Base-by-base conservation (phyloP, 176 grass and related monocot species). In the Triticum monococcum region DNA sequence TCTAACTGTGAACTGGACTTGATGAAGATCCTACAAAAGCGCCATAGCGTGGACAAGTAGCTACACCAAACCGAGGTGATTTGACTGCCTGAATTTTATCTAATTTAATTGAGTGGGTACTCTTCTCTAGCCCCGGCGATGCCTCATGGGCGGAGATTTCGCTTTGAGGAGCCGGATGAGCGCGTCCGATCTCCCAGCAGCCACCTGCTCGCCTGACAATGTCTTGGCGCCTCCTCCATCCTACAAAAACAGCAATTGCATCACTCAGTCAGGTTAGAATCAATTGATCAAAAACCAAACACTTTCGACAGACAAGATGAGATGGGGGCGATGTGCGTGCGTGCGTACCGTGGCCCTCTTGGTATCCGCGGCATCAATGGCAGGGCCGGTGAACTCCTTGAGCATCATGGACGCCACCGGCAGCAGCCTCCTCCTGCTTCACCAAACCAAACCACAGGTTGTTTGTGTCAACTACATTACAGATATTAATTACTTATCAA, bases 351-450 rank as follows among this genome's bases (percentile, higher is more conserved):
- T 23, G 7, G 13, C 88, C 85, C 45, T 92, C 89, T 80, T 75
- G 0, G 35, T 62, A 67, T 82, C 87, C 33, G 24, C 0, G 0
- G 40, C 36, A 13, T 80, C 88, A 8, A 89, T 80, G 69, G 77
- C 78, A 26, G 54, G 79, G 37, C 74, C 68, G 40, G 50, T 72
- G 23, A 95, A 90, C 31, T 95, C 93, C 82, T 83, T 92, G 24
- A 95, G 82, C 72, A 92, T 54, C 90, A 95, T 92, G 31, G 52
- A 13, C 31, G 90, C 73, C 46, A 59, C 75, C 5, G 93, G 90
- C 75, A 72, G 85, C 54, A 95, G 79, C 71, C 69, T 95, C 87
- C 92, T 95, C 82, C 90, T 91, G 48, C 74, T 74, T 48, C 43
- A 85, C 72, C 41, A 75, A 75, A 75, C 13, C 41, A 75, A 14